Evolutionary conservation across 73 alveolate species (phyloP), one percentile per base, ranked within the genome.

Genomic region (Paramecium bursaria): DNA sequence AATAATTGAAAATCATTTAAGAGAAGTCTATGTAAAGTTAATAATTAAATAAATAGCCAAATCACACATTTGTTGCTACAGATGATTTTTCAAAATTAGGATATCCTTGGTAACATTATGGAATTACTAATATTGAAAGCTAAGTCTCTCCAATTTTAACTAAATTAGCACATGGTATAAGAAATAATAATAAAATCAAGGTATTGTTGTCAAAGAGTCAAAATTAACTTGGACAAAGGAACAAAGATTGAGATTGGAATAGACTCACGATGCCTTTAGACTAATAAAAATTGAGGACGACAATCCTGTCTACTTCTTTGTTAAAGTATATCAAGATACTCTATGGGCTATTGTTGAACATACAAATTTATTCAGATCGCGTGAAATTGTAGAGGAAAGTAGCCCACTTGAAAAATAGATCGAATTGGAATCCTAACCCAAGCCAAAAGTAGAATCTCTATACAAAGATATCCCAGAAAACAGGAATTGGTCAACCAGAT

Each of bases 161-260:
- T 9, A 67, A 47, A 42, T 47, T 67, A 3, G 33, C 82, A 30
- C 60, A 67, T 39, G 9, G 82, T 67, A 67, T 29, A 25, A 4
- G 0, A 42, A 67, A 67, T 67, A 4, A 35, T 25, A 29, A 25
- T n/a, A 67, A 21, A 35, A 21, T 39, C 21, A 25, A 67, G 82
- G 50, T 10, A 42, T 67, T 10, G 46, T 42, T 67, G 82, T 67
- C 14, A 67, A 67, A 67, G 53, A 67, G 44, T 67, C 82, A 10
- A 67, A 67, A 67, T 67, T 42, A 57, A 35, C 60, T 11, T 67
- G 82, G 82, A 67, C 82, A 1, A 67, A 67, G 44, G 82, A 67
- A 39, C 21, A 67, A 21, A 67, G 82, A 67, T 67, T 25, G 10
- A 67, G 82, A 67, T 67, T 67, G n/a, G 22, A 67, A 25, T 42